Base-by-base conservation (phyloP, 208 protist species). In the Acanthamoeba culbertsoni region DNA sequence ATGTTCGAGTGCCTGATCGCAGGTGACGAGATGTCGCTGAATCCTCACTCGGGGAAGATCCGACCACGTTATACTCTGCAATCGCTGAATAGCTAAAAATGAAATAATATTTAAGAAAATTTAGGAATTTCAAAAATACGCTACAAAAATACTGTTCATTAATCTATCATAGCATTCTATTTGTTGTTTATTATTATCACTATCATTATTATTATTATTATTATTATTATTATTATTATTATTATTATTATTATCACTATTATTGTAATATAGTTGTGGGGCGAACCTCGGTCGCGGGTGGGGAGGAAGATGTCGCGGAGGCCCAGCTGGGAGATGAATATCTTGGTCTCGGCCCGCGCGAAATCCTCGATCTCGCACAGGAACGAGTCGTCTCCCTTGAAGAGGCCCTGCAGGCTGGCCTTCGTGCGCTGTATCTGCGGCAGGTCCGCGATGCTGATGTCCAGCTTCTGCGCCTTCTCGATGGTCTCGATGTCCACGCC, bases 391-490 rank as follows among this genome's bases (percentile, higher is more conserved):
- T 86, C 46, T 14, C 16, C 63, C 63, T 73, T 37, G 75, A 86
- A 59, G 28, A 86, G 75, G 43, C 46, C 26, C 75, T 86, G 45
- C 16, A 86, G 75, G 45, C 42, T 48, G 75, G n/a, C 46, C 28
- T 37, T 28, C 40, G 75, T 86, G 20, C 46, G 42, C 75, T 86
- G 42, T 37, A 86, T 51, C 45, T 57, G 42, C 28, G 75, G 75
- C 43, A 86, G 75, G 20, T 86, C 75, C 31, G 75, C 75, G 43
- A 86, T 86, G 75, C 28, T 57, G 12, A 86, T 45, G 75, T 86
- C 75, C 20, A 86, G 75, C 45, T 57, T 48, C 31, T 86, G 75
- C 45, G 45, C 46, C 42, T 33, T 5, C 75, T 86, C 75, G 26
- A 86, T 35, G 75, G 55, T 57, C 45, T 86, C 75, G 23, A 86